These are phyloP conservation scores for Pochonia chlamydosporia DNA, from an alignment of 2,329 filamentous ascomycete species.

Conservation along the genomic window DNA sequence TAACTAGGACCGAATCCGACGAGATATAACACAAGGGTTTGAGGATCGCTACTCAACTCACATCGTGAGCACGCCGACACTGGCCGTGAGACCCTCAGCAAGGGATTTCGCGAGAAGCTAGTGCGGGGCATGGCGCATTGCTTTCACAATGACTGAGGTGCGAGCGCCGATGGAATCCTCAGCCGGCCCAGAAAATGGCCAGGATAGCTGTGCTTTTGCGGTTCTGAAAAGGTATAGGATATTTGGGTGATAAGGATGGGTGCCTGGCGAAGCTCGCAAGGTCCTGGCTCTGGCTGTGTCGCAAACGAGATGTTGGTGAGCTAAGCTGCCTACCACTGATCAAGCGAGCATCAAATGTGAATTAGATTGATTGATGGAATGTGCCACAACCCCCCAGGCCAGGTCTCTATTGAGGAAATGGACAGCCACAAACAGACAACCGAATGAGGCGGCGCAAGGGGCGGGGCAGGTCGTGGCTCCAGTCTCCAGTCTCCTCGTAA, in stretches of 20 bases:
- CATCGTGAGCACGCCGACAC: conserved; percentile 78
- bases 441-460: background rate
- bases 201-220: background rate
- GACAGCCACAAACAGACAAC: background rate
- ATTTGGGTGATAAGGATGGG: background rate
- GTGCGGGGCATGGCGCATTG: conserved; percentile 34
- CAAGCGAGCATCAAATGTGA: background rate
- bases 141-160: background rate
- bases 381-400: no score
- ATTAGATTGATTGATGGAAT: background rate
- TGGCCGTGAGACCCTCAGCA: conserved; percentile 69
- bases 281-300: background rate
- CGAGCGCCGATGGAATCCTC: background rate
- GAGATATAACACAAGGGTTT: background rate
- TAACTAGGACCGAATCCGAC: background rate
- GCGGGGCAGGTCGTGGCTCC: background rate
- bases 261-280: background rate
- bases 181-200: background rate
- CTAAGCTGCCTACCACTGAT: background rate
- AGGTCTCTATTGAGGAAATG: no score
- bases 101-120: conserved; percentile 49
- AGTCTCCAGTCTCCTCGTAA: no score
- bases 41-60: conserved; percentile 23
- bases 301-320: background rate
- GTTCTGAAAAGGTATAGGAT: background rate